Base-by-base conservation (phyloP, 768 basidiomycete genomes). In the Leccinum pellstonianum region DNA sequence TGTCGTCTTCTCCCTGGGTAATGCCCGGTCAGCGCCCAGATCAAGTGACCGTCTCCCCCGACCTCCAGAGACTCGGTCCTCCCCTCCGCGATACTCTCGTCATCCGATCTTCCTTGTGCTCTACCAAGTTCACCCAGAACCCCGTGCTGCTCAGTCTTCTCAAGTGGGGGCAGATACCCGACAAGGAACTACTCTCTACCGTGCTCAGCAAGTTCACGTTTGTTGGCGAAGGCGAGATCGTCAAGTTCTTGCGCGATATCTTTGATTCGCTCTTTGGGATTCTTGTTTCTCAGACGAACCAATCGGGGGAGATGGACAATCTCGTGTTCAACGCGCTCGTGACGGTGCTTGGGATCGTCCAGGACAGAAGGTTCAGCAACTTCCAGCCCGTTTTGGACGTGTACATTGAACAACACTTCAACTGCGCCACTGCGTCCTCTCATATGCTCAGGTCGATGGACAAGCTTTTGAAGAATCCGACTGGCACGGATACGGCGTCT, bases 211-310 rank as follows among this genome's bases (percentile, higher is more conserved):
- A 91, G 73, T 93, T 98, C 72, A 88, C 89, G 3, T 98, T 95
- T 70, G 94, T 95, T 17, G 88, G 91, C 9, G 95, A 98, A 74
- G 88, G 91, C 17, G 95, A 98, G 75, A 93, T 95, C 37, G 90
- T 95, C 72, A 95, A 95, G 72, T 95, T 94, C 73, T 80, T 94
- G 19, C 85, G 90, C 25, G 86, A 93, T 68, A 92, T 95, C 62
- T 94, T 98, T 69, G 93, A 98, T 68, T 85, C 95, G 0, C 84
- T 98, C 8, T 98, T 98, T 71, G 88, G 86, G 15, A 93, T 98
- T 62, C 80, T 98, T 52, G 80, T 87, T 2, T 93, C 93, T 17
- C 75, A 79, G 14, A 80, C 79, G 63, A 95, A 95, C 64, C 86
- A 86, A 59, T 72, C 82, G 6, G 86, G 88, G 21, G 88, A 93